Evolutionary conservation across 345 rosid species (phyloP), one percentile per base, ranked within the genome.

Genomic region (Eucalyptus urophylla): DNA sequence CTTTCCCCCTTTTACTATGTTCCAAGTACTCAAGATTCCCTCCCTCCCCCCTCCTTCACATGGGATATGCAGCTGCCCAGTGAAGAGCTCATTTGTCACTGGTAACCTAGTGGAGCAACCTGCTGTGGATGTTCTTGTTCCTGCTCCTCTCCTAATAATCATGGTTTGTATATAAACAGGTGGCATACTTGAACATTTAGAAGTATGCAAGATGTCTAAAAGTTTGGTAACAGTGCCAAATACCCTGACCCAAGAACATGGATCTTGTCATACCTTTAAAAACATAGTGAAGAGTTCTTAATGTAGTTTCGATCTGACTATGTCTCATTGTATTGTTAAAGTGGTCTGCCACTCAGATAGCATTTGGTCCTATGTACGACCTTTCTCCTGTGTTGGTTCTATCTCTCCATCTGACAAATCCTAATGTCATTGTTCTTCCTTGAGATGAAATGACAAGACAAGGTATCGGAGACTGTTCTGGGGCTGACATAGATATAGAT

Each of bases 321-420:
- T 22, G 27, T 76, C 83, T 76, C 83, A 21, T 76, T 76, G 83
- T 5, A 21, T 76, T 37, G 33, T 76, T 21, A 76, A 76, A 76
- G 47, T 22, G 47, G 47, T 40, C 47, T 22, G 47, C 83, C 47
- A 22, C 29, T 76, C 81, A 76, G 1, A 76, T 37, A 37, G 45
- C 1, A 0, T 76, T 6, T 6, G 6, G 83, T 21, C 45, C 83
- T 37, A 21, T 40, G 14, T 4, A 37, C 0, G 7, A 76, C 47
- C 47, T 76, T 76, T 76, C 83, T 40, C 83, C 81, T 0, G 2
- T 72, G 81, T 37, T 2, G 2, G 81, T 37, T 72, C 81, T 72
- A 72, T 72, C 81, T 37, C 81, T 72, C 43, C 81, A 19, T 72
- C 81, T 37, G 27, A 37, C 45, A 37, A 72, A 37, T 37, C 25